phyloP scores from a whole-genome alignment of 352 stramenopile genomes.

The Globisporangium orthogonon region DNA sequence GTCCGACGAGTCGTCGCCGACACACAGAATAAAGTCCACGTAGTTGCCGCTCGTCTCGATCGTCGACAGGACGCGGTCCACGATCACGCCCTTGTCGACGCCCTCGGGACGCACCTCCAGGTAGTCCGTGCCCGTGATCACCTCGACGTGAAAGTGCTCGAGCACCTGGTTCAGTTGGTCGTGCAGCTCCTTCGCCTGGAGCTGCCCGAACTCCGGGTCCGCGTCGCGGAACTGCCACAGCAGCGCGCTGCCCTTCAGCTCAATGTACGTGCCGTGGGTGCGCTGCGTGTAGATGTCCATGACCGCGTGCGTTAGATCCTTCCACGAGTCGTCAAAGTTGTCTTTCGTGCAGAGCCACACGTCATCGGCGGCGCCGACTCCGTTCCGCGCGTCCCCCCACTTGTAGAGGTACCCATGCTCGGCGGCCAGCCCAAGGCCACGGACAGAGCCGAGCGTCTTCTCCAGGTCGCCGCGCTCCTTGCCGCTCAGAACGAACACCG shows the following conservation, averaged over 20 bases:
- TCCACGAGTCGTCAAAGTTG: conserved; percentile 95
- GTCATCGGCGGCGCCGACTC: conserved; percentile 33
- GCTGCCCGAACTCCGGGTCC: conserved; percentile 97
- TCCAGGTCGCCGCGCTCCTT: conserved; percentile 94
- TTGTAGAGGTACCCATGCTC: conserved; percentile 99
- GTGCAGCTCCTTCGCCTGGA: conserved; percentile 98
- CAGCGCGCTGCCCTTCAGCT: conserved; percentile 97
- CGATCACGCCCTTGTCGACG: conserved; percentile 98
- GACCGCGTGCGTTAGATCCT: conserved; percentile 94
- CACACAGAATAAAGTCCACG: conserved; percentile 95
- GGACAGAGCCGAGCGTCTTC: conserved; percentile 91
- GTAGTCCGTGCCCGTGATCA: conserved; percentile 85
- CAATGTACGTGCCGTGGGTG: conserved; percentile 99
- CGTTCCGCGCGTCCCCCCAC: conserved; percentile 62
- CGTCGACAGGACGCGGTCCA: conserved; percentile 93
- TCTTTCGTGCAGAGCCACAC: conserved; percentile 84
- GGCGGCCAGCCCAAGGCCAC: conserved; percentile 93
- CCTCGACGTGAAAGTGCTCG: conserved; percentile 94
- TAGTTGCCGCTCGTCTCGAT: conserved; percentile 69
- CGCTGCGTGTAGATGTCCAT: conserved; percentile 99
- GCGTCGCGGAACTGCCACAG: conserved; percentile 99
- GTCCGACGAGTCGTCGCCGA: conserved; percentile 98
- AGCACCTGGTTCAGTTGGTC: conserved; percentile 96
- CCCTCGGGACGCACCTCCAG: conserved; percentile 95
- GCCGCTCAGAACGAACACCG: conserved; percentile 98